Percentiles rank a stretch among this genome's conserved stretches.
These are phyloP conservation scores for Cucumis hystrix DNA, from an alignment of 306 rosid genomes.

Conservation along the genomic window DNA sequence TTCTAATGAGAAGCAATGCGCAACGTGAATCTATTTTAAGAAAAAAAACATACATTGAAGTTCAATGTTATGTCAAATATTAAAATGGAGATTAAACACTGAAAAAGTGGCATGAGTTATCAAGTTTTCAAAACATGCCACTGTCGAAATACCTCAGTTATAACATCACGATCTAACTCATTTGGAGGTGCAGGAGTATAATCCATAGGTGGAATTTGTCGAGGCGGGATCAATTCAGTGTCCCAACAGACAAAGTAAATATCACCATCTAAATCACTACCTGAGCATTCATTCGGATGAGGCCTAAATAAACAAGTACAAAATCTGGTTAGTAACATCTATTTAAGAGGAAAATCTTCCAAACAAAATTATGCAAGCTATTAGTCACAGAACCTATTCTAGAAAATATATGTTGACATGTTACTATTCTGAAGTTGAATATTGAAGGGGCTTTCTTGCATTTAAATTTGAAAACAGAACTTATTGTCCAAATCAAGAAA, in stretches of 20 bases:
- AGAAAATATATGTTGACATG: not conserved
- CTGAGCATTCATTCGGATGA: slow-evolving; percentile 38
- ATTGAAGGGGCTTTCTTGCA: not conserved
- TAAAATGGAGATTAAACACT: not conserved
- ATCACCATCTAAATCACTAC: slow-evolving; percentile 35
- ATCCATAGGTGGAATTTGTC: slow-evolving; percentile 10
- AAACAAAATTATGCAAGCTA: not conserved
- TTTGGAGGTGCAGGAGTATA: slow-evolving; percentile 7
- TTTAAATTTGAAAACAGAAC: not conserved
- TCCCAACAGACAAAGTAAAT: slow-evolving; percentile 33
- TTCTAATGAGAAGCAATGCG: not conserved
- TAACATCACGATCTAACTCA: slow-evolving; percentile 19
- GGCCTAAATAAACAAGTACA: slow-evolving; percentile 15
- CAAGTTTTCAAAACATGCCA: not conserved
- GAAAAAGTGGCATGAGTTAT: not conserved
- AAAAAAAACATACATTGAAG: not conserved
- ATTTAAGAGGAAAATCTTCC: slow-evolving; percentile 7
- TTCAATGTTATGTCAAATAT: not conserved
- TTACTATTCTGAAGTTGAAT: not conserved
- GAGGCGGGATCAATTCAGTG: slow-evolving; percentile 16
- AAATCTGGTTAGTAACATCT: not conserved
- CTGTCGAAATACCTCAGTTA: slow-evolving; percentile 20
- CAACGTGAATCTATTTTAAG: not conserved
- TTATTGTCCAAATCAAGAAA: not conserved
- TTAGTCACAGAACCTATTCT: not conserved